Evolutionary conservation across 352 stramenopile genomes (phyloP), one percentile per base, ranked within the genome.

Genomic region (Pythium oligandrum): DNA sequence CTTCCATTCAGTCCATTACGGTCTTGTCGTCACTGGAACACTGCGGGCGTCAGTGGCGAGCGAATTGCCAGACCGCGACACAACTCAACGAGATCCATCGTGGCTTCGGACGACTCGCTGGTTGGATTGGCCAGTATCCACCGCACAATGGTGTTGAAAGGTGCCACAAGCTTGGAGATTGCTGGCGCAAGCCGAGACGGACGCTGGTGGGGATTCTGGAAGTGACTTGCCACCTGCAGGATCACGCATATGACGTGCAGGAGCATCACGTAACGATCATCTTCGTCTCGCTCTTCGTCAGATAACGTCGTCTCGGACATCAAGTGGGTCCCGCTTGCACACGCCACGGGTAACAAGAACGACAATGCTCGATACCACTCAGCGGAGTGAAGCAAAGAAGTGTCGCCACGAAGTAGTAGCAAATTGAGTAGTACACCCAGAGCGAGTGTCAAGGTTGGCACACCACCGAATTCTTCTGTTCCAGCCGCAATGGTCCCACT

Each of bases 351-450:
- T n/a, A 94, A 46, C 10, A 92, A 58, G 26, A 92, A 92, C 33
- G 69, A 75, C 40, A 92, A 55, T 36, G 81, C 76, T 17, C 78
- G 75, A 34, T 81, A 86, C 81, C 81, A 92, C 49, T 92, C 81
- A 10, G 66, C 51, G 0, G 61, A 64, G 40, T 92, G 86, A 33
- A 70, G 70, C 0, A 90, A 49, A 7, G 54, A 61, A 36, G 61
- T 65, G 48, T 66, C 67, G n/a, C 75, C 78, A 35, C 75, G 71
- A 54, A 87, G 68, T 39, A 94, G 51, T 10, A 93, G 69, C 38
- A 93, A 59, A 56, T 93, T 95, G 51, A 92, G 77, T 26, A 88
- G 67, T 40, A 95, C 73, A 9, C 84, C 82, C 2, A 95, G 74
- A 34, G 75, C 82, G 3, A 95, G 55, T 2, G 79, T 93, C 49